Evolutionary conservation across 1,284 basidiomycete species (phyloP).

Genomic region (Ganoderma boninense): DNA sequence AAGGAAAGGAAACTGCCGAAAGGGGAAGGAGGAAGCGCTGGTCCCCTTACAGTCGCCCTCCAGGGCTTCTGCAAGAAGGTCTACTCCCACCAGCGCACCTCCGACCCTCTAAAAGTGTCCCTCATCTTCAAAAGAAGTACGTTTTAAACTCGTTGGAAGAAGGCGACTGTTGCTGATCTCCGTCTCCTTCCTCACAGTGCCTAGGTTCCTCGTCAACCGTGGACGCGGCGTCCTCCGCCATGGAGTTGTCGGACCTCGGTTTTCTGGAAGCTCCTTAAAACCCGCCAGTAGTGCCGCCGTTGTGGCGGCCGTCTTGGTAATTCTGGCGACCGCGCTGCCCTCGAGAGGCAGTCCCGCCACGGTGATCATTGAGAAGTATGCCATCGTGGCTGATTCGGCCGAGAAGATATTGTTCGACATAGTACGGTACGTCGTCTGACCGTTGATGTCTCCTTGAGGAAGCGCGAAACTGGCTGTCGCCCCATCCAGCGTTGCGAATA

Average conservation of each 20-base stretch:
- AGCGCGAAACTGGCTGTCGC: background rate
- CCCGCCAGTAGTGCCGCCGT: background rate
- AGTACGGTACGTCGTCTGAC: background rate
- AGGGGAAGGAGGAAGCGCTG: too few species aligned
- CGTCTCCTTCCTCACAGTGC: background rate
- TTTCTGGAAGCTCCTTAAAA: too few species aligned
- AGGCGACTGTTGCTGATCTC: background rate
- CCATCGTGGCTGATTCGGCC: too few species aligned
- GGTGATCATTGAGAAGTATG: too few species aligned
- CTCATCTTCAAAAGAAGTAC: too few species aligned
- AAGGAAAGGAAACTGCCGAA: too few species aligned
- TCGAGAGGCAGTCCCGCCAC: too few species aligned
- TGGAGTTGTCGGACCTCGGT: background rate
- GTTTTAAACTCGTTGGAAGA: too few species aligned
- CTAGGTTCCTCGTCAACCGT: too few species aligned
- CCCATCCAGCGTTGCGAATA: background rate
- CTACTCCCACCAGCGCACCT: background rate
- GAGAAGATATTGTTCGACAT: background rate
- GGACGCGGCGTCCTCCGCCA: too few species aligned
- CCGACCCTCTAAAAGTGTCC: background rate
- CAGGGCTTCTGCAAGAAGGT: background rate
- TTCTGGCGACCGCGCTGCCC: background rate
- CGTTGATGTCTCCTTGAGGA: background rate
- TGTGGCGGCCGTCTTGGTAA: background rate
- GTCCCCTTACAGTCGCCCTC: too few species aligned